Evolutionary conservation across 2,329 filamentous ascomycete genomes (phyloP).

Genomic region (Colletotrichum falcatum): DNA sequence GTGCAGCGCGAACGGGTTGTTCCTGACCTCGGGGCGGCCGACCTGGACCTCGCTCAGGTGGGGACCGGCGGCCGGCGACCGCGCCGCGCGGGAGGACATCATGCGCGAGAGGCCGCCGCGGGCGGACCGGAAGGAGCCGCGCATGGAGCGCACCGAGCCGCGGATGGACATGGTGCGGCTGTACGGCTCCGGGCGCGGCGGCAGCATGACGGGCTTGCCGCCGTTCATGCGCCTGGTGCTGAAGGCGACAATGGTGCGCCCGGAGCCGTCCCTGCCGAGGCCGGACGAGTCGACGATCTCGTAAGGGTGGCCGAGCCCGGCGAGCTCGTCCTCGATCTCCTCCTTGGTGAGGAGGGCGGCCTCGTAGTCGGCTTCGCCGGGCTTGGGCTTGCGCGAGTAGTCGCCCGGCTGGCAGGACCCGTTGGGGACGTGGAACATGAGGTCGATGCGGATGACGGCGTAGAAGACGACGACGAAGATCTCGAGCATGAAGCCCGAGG

Average conservation of each 20-base stretch:
- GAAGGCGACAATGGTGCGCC: slow-evolving; percentile 33
- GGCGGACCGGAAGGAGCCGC: slow-evolving; percentile 26
- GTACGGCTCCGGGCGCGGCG: slow-evolving; percentile 26
- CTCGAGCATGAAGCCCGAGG: slow-evolving; percentile 51
- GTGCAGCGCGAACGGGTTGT: slow-evolving; percentile 9
- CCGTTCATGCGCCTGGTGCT: slow-evolving; percentile 30
- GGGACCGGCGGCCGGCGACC: background rate
- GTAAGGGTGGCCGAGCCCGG: slow-evolving; percentile 29
- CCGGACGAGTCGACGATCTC: slow-evolving; percentile 37
- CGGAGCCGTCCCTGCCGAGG: slow-evolving; percentile 27
- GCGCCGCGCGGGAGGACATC: slow-evolving; percentile 21
- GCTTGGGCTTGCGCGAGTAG: slow-evolving; percentile 60
- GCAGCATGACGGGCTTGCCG: slow-evolving; percentile 22
- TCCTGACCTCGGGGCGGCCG: slow-evolving; percentile 13
- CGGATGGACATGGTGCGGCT: slow-evolving; percentile 29
- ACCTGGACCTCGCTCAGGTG: slow-evolving; percentile 19
- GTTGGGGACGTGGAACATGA: slow-evolving; percentile 49
- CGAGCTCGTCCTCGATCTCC: slow-evolving; percentile 31
- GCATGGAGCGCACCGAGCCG: slow-evolving; percentile 29
- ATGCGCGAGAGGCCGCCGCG: slow-evolving; percentile 24
- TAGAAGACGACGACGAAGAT: slow-evolving; percentile 46
- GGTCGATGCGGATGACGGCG: slow-evolving; percentile 47
- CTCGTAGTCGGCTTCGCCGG: slow-evolving; percentile 47
- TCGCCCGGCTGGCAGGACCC: slow-evolving; percentile 46
- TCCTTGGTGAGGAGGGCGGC: slow-evolving; percentile 34